Percentiles rank a stretch among this genome's conserved stretches.
Evolutionary conservation across 768 basidiomycete genomes (phyloP).

Genomic region (Paxillus involutus): DNA sequence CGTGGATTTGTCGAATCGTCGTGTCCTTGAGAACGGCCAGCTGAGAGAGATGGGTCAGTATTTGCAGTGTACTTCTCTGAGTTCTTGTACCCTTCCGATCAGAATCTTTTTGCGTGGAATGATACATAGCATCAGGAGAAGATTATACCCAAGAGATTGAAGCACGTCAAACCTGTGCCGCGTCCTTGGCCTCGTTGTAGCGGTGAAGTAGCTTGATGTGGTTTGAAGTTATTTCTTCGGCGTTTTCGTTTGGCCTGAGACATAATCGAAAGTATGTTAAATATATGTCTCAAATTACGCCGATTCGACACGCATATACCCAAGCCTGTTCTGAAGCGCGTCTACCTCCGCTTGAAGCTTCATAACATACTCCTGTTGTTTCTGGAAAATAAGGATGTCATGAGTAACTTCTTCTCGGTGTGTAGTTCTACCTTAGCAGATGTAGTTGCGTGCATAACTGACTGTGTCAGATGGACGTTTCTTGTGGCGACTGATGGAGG

Average conservation of each 20-base stretch:
- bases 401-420: background rate
- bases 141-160: background rate
- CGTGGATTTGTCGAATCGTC: conserved; percentile 73
- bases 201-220: conserved; percentile 73
- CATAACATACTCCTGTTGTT: conserved; percentile 48
- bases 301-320: conserved; percentile 29
- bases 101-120: conserved; percentile 44
- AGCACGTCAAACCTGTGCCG: conserved; percentile 56
- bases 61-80: conserved; percentile 1
- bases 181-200: conserved; percentile 85
- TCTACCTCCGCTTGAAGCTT: conserved; percentile 50
- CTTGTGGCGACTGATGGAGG: too few species aligned
- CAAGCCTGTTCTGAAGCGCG: conserved; percentile 46
- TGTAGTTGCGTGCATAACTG: conserved; percentile 26
- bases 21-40: conserved; percentile 69
- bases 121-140: conserved; percentile 1
- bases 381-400: conserved; percentile 30
- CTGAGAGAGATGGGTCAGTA: conserved; percentile 37
- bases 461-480: conserved; percentile 2
- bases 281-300: background rate
- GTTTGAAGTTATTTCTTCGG: conserved; percentile 57
- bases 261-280: background rate
- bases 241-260: conserved; percentile 42
- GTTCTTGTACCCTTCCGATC: conserved; percentile 65
- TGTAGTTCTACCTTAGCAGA: conserved; percentile 27